These are phyloP conservation scores for Zygosaccharomyces sapae DNA, from an alignment of 1,139 yeast genomes.

Conservation along the genomic window DNA sequence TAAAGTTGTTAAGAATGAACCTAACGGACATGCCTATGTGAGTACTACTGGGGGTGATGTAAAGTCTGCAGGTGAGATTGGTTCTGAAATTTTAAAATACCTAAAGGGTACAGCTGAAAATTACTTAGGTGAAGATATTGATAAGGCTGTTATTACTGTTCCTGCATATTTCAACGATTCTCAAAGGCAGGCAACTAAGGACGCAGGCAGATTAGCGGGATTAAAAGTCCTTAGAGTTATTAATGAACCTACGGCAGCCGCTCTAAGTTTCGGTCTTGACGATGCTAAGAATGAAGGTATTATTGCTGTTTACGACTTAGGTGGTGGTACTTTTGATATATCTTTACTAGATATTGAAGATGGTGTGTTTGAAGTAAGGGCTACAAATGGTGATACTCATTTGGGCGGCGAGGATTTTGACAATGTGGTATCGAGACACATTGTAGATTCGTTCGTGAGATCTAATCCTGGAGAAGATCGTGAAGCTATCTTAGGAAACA, in stretches of 20 bases:
- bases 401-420: constrained; percentile 83
- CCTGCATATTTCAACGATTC: constrained; percentile 80
- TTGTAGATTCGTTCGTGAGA: constrained; percentile 46
- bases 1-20: constrained; percentile 44
- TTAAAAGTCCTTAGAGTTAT: constrained; percentile 64
- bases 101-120: constrained; percentile 55
- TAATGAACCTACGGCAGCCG: constrained; percentile 81
- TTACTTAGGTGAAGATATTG: constrained; percentile 41
- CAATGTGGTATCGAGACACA: constrained; percentile 52
- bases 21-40: constrained; percentile 63
- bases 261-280: constrained; percentile 71
- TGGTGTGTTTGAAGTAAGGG: constrained; percentile 75
- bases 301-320: constrained; percentile 75
- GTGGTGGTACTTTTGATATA: constrained; percentile 83
- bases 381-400: constrained; percentile 84
- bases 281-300: constrained; percentile 45
- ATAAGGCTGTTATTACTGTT: constrained; percentile 70
- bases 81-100: constrained; percentile 28
- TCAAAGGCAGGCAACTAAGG: constrained; percentile 73
- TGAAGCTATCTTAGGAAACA: constrained; percentile 17
- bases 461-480: constrained; percentile 25
- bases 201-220: constrained; percentile 65
- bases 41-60: constrained; percentile 36
- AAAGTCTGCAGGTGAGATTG: constrained; percentile 34
- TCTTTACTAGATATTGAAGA: constrained; percentile 74